phyloP scores from a whole-genome alignment of 2,329 filamentous ascomycete species.

The Neoscytalidium dimidiatum region DNA sequence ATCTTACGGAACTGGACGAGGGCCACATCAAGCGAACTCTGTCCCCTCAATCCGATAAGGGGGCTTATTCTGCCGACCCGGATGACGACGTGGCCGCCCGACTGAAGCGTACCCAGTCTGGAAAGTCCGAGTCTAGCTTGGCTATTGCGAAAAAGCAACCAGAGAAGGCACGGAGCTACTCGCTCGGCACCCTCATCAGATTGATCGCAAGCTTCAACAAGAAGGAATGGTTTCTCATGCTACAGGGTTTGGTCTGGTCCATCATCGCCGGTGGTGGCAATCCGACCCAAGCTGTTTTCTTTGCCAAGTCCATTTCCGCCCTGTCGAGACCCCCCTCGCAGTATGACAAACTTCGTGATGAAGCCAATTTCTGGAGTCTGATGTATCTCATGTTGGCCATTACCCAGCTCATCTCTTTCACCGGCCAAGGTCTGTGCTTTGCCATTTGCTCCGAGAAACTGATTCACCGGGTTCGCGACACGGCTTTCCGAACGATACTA shows the following conservation, averaged over 20 bases:
- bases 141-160: slow-evolving; percentile 57
- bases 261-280: slow-evolving; percentile 80
- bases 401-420: slow-evolving; percentile 66
- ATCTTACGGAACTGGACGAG: slow-evolving; percentile 30
- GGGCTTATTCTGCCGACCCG: slow-evolving; percentile 52
- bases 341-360: slow-evolving; percentile 61
- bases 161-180: slow-evolving; percentile 61
- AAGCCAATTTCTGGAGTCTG: slow-evolving; percentile 81
- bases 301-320: slow-evolving; percentile 81
- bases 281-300: slow-evolving; percentile 76
- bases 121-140: slow-evolving; percentile 66
- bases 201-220: slow-evolving; percentile 80
- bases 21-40: slow-evolving; percentile 31
- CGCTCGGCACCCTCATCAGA: slow-evolving; percentile 74
- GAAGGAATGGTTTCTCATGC: slow-evolving; percentile 70
- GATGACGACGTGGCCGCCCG: slow-evolving; percentile 61
- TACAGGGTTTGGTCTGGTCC: slow-evolving; percentile 70
- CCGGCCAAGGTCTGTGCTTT: slow-evolving; percentile 66
- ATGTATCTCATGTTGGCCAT: slow-evolving; percentile 88
- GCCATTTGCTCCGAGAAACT: slow-evolving; percentile 85
- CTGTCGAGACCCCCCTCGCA: slow-evolving; percentile 60
- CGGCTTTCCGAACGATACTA: slow-evolving; percentile 82
- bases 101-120: slow-evolving; percentile 55
- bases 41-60: slow-evolving; percentile 28
- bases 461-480: slow-evolving; percentile 78